These are phyloP conservation scores for Biscogniauxia sp. DNA, from an alignment of 2,329 filamentous ascomycete species.

Conservation along the genomic window DNA sequence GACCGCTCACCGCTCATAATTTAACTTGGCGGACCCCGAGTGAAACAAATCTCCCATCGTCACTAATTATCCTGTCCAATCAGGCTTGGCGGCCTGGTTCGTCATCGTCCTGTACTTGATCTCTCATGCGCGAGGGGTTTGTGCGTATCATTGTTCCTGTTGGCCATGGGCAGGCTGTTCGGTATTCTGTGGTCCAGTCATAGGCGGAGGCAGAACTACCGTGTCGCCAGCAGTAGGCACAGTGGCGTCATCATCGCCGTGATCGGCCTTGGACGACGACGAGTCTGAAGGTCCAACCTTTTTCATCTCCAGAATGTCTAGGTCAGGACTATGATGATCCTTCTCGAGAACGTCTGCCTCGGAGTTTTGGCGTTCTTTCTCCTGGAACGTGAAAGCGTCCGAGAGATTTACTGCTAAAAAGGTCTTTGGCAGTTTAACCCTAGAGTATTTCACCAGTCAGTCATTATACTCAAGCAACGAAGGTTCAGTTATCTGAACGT, in stretches of 20 bases:
- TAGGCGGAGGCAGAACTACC: conserved; percentile 24
- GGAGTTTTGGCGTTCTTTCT: conserved; percentile 49
- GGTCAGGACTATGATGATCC: conserved; percentile 34
- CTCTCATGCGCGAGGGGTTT: not conserved
- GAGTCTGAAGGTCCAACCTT: conserved; percentile 13
- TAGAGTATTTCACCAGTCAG: conserved; percentile 30
- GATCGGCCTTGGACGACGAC: conserved; percentile 17
- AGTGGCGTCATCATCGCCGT: conserved; percentile 12
- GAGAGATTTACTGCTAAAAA: conserved; percentile 65
- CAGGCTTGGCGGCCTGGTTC: not conserved
- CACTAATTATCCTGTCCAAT: not conserved
- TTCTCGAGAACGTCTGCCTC: conserved; percentile 50
- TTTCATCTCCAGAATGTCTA: conserved; percentile 27
- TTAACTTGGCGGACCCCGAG: not conserved
- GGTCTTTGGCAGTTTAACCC: conserved; percentile 64
- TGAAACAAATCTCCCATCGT: not conserved
- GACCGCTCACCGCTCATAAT: not conserved
- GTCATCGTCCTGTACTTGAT: not conserved
- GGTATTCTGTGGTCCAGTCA: conserved; percentile 16
- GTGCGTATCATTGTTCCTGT: conserved; percentile 11
- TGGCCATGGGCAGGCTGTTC: conserved; percentile 7
- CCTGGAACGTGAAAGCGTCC: conserved; percentile 60
- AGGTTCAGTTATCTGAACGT: not conserved
- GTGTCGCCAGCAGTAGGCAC: conserved; percentile 15
- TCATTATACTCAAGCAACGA: conserved; percentile 3